Evolutionary conservation across 225 moss, liverwort and hornwort genomes (phyloP), one percentile per base, ranked within the genome.

Genomic region (Takakia lepidozioides): DNA sequence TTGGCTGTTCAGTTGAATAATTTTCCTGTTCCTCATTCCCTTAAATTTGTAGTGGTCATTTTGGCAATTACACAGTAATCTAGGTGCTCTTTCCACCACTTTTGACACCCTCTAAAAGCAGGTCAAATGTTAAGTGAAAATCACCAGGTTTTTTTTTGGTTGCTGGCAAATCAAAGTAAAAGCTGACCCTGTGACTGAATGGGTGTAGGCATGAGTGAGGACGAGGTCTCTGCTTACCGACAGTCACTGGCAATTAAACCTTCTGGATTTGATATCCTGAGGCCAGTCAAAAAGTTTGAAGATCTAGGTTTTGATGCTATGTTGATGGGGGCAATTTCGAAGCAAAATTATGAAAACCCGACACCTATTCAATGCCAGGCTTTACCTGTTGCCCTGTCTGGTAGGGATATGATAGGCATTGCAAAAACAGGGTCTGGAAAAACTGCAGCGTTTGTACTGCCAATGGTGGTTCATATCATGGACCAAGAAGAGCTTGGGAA

Each of bases 381-480:
- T 46, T 72, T 83, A 65, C 87, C 98, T 29, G 55, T 98, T 38
- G 91, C 75, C 21, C 55, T 98, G 54, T 76, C 78, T 21, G 91
- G 98, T 23, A 83, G 98, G 49, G 98, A 98, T 61, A 72, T 98
- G 76, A 85, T 98, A 40, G 98, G 98, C 54, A 91, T 98, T 45
- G 98, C 98, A 11, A 98, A 98, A 63, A 98, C 91, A 19, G 98
- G 98, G 21, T 98, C 98, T 18, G 98, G 98, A 49, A 98, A 98
- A 61, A 98, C 98, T 20, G 87, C 98, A 29, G 82, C 98, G 10
- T 98, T 87, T 68, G 81, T 98, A 37, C 69, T 98, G 34, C 98
- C 98, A 20, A 74, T 98, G 81, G 83, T 98, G 52, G 87, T 87
- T 41, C 98, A 91, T 27, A 83, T 98, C 53, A 91, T 98, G 91